Percentiles rank a stretch among this genome's conserved stretches.
phyloP scores from a whole-genome alignment of 2,329 filamentous ascomycete genomes.

The Penicillium sp. region DNA sequence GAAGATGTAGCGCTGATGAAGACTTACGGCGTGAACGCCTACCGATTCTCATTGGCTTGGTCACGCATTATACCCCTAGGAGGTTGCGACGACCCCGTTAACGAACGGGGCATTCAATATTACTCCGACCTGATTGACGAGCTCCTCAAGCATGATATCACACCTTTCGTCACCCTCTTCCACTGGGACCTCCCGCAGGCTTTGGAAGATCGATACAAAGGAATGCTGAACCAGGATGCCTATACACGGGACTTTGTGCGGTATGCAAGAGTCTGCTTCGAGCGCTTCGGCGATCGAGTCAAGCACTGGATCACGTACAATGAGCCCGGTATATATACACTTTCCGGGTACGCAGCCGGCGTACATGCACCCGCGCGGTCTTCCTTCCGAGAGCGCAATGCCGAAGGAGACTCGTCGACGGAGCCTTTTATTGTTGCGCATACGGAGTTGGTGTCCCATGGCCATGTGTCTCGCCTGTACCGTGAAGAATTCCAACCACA shows the following conservation, averaged over 20 bases:
- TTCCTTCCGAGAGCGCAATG: constrained; percentile 66
- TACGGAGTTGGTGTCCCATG: constrained; percentile 73
- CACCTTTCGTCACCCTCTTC: constrained; percentile 73
- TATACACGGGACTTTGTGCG: constrained; percentile 74
- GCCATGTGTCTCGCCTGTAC: constrained; percentile 70
- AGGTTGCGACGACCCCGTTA: constrained; percentile 71
- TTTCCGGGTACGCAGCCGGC: constrained; percentile 72
- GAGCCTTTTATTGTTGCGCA: constrained; percentile 78
- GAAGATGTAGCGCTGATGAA: constrained; percentile 74
- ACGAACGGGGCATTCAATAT: constrained; percentile 71
- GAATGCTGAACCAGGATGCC: constrained; percentile 70
- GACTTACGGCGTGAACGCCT: constrained; percentile 66
- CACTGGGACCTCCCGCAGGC: constrained; percentile 80
- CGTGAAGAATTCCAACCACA: constrained; percentile 71
- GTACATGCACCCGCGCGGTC: constrained; percentile 73
- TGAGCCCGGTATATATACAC: constrained; percentile 76
- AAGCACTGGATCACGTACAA: constrained; percentile 86
- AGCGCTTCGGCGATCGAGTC: constrained; percentile 67
- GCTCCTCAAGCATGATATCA: constrained; percentile 68
- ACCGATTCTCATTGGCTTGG: constrained; percentile 76
- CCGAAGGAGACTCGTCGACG: constrained; percentile 68
- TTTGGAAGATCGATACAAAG: constrained; percentile 73
- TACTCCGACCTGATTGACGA: constrained; percentile 74
- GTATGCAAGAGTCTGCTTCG: constrained; percentile 73
- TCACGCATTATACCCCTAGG: constrained; percentile 76